A percentile compares a stretch with the other conserved stretches of the same genome.
These are phyloP conservation scores for Allomyces macrogynus DNA, from an alignment of 192 early-diverging fungal genomes.

Conservation along the genomic window DNA sequence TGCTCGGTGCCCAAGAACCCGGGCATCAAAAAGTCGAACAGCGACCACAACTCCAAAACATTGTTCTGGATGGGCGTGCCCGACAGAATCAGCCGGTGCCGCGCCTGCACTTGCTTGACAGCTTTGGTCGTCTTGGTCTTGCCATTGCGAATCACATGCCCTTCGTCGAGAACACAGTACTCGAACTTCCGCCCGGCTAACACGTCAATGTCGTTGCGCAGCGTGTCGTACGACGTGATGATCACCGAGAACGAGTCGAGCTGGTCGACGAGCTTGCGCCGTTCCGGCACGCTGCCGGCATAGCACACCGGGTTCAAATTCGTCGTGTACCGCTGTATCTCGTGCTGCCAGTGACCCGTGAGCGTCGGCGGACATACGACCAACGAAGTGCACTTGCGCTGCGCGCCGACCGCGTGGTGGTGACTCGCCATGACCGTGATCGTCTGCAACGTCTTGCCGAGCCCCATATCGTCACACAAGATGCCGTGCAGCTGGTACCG, in stretches of 20 bases:
- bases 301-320: slow-evolving; percentile 66
- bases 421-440: slow-evolving; percentile 87
- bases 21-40: slow-evolving; percentile 98
- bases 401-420: slow-evolving; percentile 46
- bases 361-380: slow-evolving; percentile 92
- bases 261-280: slow-evolving; percentile 21
- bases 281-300: slow-evolving; percentile 55
- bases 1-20: slow-evolving; percentile 88
- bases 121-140: slow-evolving; percentile 85
- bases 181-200: slow-evolving; percentile 56
- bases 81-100: slow-evolving; percentile 79
- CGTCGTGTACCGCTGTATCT: slow-evolving; percentile 62
- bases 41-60: slow-evolving; percentile 87
- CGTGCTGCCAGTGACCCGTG: slow-evolving; percentile 89
- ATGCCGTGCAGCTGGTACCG: slow-evolving; percentile 93
- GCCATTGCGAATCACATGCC: slow-evolving; percentile 92
- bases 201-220: slow-evolving; percentile 85
- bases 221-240: slow-evolving; percentile 92
- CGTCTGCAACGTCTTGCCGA: slow-evolving; percentile 93
- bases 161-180: slow-evolving; percentile 94
- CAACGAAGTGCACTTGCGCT: slow-evolving; percentile 33
- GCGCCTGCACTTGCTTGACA: slow-evolving; percentile 66
- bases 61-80: slow-evolving; percentile 97
- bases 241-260: slow-evolving; percentile 16
- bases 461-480: slow-evolving; percentile 78